Percentiles rank a stretch among this genome's conserved stretches.
These are phyloP conservation scores for Leishmania arabica DNA, from an alignment of 208 protist genomes.

Conservation along the genomic window DNA sequence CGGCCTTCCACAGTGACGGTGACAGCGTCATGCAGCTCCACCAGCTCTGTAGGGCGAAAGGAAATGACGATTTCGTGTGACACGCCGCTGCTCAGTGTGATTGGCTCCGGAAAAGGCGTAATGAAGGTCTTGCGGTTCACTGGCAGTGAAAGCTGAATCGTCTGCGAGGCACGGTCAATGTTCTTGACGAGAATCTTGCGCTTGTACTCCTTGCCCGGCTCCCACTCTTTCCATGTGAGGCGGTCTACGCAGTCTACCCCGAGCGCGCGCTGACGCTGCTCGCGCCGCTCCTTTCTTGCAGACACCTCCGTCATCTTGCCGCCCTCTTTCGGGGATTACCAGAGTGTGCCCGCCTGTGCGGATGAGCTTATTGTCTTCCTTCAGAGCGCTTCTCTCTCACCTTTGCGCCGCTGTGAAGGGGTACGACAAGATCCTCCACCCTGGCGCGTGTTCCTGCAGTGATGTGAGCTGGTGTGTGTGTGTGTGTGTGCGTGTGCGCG, in stretches of 20 bases:
- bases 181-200: conserved; percentile 91
- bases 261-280: conserved; percentile 64
- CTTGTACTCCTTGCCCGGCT: conserved; percentile 85
- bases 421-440: background rate
- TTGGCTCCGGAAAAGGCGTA: conserved; percentile 85
- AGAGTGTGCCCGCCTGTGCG: background rate
- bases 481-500: background rate
- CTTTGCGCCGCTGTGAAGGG: background rate
- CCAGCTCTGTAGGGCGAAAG: conserved; percentile 74
- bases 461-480: background rate
- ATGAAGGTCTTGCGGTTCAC: conserved; percentile 74
- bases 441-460: background rate
- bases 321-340: background rate
- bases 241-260: conserved; percentile 86
- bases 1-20: conserved; percentile 75
- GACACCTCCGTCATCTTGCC: conserved; percentile 2
- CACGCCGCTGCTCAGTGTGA: conserved; percentile 85
- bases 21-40: conserved; percentile 80
- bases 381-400: background rate
- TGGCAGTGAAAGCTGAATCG: conserved; percentile 82
- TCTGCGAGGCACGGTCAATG: conserved; percentile 64
- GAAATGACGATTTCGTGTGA: conserved; percentile 68
- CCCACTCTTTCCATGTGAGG: conserved; percentile 88
- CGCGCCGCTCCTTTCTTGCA: conserved; percentile 32
- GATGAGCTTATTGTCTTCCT: background rate